phyloP scores from a whole-genome alignment of 805 yeast genomes.

The Yamadazyma laniorum region DNA sequence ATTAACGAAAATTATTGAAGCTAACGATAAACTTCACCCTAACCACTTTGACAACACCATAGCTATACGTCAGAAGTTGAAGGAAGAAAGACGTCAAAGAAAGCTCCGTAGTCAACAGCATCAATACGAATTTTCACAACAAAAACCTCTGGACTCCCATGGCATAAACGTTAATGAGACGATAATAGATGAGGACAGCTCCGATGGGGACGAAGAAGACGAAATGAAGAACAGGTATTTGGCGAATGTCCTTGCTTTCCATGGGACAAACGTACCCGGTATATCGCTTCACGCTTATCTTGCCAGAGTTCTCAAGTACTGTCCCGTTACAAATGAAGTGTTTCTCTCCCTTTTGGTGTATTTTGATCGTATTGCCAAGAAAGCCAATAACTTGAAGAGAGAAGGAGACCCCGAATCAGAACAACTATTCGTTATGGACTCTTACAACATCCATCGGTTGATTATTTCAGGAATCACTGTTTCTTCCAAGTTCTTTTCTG shows the following conservation, averaged over 20 bases:
- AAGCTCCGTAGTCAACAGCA: constrained; percentile 20
- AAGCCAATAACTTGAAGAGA: constrained; percentile 55
- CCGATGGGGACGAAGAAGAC: constrained; percentile 35
- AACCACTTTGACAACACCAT: constrained; percentile 54
- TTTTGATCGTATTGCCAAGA: constrained; percentile 88
- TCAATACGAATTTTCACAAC: background rate
- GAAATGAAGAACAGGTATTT: constrained; percentile 51
- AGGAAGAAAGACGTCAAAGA: constrained; percentile 32
- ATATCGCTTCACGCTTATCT: constrained; percentile 87
- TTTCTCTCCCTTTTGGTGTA: constrained; percentile 86
- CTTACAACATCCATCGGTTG: constrained; percentile 90
- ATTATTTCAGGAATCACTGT: constrained; percentile 95
- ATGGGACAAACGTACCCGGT: constrained; percentile 96
- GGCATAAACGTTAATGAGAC: constrained; percentile 9
- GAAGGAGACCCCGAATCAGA: constrained; percentile 26
- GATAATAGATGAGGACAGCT: constrained; percentile 18
- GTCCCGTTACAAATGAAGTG: constrained; percentile 98
- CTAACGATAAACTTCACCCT: constrained; percentile 81
- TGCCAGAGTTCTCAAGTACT: constrained; percentile 87
- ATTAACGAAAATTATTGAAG: constrained; percentile 81
- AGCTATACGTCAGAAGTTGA: constrained; percentile 36
- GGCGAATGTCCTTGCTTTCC: constrained; percentile 81
- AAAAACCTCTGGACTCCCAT: constrained; percentile 2
- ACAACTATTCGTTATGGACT: constrained; percentile 90
- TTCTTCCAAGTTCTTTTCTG: constrained; percentile 90